These are phyloP conservation scores for Cubamyces lactineus DNA, from an alignment of 768 basidiomycete genomes.

Conservation along the genomic window DNA sequence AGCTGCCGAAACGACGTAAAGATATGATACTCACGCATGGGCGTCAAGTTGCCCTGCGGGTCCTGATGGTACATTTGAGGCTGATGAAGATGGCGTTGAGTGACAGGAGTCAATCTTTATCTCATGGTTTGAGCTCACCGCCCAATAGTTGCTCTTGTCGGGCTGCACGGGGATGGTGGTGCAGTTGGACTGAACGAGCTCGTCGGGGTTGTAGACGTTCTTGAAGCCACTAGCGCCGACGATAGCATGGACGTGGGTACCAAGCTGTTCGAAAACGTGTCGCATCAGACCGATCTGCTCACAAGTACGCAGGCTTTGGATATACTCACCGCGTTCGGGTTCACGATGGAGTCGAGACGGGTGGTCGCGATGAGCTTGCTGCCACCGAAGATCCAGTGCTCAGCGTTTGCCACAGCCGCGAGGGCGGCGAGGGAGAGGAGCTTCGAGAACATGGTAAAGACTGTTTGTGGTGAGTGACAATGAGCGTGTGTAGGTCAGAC, in stretches of 20 bases:
- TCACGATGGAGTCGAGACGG: conserved; percentile 24
- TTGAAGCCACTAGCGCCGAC: conserved; percentile 23
- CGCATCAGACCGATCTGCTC: background rate
- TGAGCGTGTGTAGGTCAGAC: conserved; percentile 15
- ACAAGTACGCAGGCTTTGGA: background rate
- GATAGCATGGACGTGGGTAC: conserved; percentile 24
- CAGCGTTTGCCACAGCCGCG: conserved; percentile 16
- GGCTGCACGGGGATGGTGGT: conserved; percentile 27
- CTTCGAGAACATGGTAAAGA: conserved; percentile 22
- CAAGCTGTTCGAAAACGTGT: conserved; percentile 1
- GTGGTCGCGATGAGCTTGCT: conserved; percentile 16
- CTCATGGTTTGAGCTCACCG: conserved; percentile 16
- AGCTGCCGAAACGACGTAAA: background rate
- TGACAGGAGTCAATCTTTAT: background rate
- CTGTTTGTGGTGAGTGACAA: background rate
- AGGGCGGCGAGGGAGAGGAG: conserved; percentile 21
- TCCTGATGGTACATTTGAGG: conserved; percentile 28
- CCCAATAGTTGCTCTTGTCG: conserved; percentile 34
- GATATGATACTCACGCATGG: conserved; percentile 21
- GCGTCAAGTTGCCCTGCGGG: conserved; percentile 22
- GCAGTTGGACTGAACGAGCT: conserved; percentile 20
- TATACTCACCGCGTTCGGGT: conserved; percentile 11
- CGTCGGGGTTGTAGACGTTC: conserved; percentile 16
- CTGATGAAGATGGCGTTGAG: conserved; percentile 5
- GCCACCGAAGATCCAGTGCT: conserved; percentile 28